Percentiles rank a stretch among this genome's conserved stretches.
Evolutionary conservation across 495 filamentous ascomycete species (phyloP).

Genomic region (Penicillium desertorum): DNA sequence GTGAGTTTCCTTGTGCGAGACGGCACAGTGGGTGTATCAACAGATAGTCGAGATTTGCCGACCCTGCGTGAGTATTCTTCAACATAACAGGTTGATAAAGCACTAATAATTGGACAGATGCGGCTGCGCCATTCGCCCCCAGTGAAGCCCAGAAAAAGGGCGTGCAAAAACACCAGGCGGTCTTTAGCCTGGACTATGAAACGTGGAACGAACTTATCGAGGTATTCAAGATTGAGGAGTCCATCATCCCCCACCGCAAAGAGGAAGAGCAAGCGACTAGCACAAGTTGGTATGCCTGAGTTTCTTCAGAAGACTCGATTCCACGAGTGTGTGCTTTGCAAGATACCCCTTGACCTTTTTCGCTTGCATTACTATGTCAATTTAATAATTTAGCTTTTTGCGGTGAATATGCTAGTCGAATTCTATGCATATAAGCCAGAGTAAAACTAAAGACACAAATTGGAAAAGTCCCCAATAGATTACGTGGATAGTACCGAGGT

Average conservation of each 20-base stretch:
- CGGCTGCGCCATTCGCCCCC: slow-evolving; percentile 39
- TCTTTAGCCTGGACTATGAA: slow-evolving; percentile 79
- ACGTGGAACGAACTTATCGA: slow-evolving; percentile 76
- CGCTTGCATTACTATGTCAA: neutral
- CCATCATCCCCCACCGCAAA: slow-evolving; percentile 81
- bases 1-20: slow-evolving; percentile 92
- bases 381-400: neutral
- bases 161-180: slow-evolving; percentile 72
- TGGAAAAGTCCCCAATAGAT: neutral
- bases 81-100: neutral
- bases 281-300: slow-evolving; percentile 75
- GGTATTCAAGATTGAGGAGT: slow-evolving; percentile 68
- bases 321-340: slow-evolving; percentile 9
- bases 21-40: slow-evolving; percentile 64
- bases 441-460: neutral
- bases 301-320: neutral
- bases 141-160: slow-evolving; percentile 48
- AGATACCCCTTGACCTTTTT: slow-evolving; percentile 18
- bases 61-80: slow-evolving; percentile 61
- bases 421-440: neutral
- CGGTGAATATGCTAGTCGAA: neutral
- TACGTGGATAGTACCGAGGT: neutral
- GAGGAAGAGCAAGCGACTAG: slow-evolving; percentile 55
- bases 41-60: slow-evolving; percentile 65
- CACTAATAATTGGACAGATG: slow-evolving; percentile 38